Evolutionary conservation across 2,329 filamentous ascomycete species (phyloP).

Genomic region (Calonectria pseudoreteaudii): DNA sequence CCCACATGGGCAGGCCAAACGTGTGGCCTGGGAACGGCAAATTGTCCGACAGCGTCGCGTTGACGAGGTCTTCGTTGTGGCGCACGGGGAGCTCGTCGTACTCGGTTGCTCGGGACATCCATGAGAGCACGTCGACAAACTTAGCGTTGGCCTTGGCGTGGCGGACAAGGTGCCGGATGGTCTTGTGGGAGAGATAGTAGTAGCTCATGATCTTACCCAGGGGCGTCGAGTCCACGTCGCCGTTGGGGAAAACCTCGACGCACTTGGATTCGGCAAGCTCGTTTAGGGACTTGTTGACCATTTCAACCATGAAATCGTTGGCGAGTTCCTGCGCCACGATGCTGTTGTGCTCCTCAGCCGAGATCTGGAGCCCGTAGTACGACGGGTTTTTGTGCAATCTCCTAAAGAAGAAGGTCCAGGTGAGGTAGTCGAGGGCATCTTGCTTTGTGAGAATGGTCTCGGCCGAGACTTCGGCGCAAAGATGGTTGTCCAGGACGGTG

Average conservation of each 20-base stretch:
- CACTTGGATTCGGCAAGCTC: constrained; percentile 89
- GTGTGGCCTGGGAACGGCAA: constrained; percentile 72
- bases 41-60: constrained; percentile 86
- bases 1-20: constrained; percentile 92
- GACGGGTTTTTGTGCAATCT: constrained; percentile 97
- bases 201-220: constrained; percentile 99
- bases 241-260: constrained; percentile 84
- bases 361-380: constrained; percentile 96
- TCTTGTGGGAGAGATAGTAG: constrained; percentile 97
- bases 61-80: constrained; percentile 98
- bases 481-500: constrained; percentile 96
- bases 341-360: constrained; percentile 90
- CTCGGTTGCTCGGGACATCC: constrained; percentile 94
- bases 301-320: constrained; percentile 93
- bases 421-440: constrained; percentile 96
- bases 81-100: constrained; percentile 98
- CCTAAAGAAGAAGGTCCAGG: constrained; percentile 99
- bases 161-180: constrained; percentile 84
- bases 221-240: constrained; percentile 89
- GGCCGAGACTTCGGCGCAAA: constrained; percentile 93
- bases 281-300: constrained; percentile 87
- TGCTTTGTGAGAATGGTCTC: constrained; percentile 95
- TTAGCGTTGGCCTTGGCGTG: constrained; percentile 80
- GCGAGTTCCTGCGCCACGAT: constrained; percentile 86
- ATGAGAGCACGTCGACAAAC: constrained; percentile 86